Percentiles rank a stretch among this genome's conserved stretches.
Conservation (phyloP, 805 yeast genomes). For the Candida taoyuanica region DNA sequence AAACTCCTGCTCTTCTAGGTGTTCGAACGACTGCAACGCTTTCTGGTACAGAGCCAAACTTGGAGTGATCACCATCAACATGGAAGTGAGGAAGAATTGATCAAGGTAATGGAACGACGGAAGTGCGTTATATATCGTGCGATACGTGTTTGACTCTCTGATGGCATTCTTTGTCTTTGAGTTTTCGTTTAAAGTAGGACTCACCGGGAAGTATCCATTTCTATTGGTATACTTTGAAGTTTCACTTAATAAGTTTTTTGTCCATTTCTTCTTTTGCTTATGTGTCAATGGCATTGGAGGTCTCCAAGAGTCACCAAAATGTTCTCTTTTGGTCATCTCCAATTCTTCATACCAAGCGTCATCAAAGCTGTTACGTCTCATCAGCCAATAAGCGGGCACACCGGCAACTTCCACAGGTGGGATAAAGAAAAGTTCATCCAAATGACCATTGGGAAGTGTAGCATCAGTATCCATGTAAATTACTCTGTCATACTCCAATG, state of each 20-base stretch:
- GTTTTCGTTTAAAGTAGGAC: not conserved
- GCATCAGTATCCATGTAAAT: constrained; percentile 60
- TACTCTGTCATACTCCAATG: constrained; percentile 45
- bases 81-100: constrained; percentile 33
- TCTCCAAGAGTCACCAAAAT: constrained; percentile 25
- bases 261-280: constrained; percentile 19
- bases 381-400: constrained; percentile 41
- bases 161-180: not conserved
- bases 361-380: constrained; percentile 18
- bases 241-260: constrained; percentile 4
- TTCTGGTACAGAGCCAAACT: constrained; percentile 24
- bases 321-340: no score
- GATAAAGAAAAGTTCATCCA: constrained; percentile 49
- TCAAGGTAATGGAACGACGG: constrained; percentile 32
- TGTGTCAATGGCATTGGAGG: constrained; percentile 23
- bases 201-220: not conserved
- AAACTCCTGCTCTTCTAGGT: constrained; percentile 35
- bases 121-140: constrained; percentile 34
- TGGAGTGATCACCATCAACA: constrained; percentile 61
- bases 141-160: constrained; percentile 15
- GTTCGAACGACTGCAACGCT: constrained; percentile 21
- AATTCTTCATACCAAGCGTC: no score
- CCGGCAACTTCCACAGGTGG: constrained; percentile 45
- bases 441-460: constrained; percentile 30
- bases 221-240: not conserved